Base-by-base conservation (phyloP, 106 monocot species). In the Xerophyta viscosa region DNA sequence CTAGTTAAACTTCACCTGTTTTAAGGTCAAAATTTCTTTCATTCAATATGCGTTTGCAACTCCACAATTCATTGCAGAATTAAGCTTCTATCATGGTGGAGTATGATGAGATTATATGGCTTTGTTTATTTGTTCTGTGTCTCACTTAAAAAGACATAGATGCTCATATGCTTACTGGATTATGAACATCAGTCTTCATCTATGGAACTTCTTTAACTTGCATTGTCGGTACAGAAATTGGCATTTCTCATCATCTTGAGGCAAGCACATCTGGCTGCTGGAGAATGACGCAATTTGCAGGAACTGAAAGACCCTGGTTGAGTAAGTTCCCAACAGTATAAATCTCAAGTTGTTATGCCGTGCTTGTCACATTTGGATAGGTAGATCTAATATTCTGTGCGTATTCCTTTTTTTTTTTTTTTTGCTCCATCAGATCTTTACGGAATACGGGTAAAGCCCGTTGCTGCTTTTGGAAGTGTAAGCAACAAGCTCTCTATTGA, bases 301-400 rank as follows among this genome's bases (percentile, higher is more conserved):
- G 69, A 70, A 76, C 75, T 62, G 74, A 94, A 44, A 74, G 93
- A 65, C 93, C 93, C 6, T 94, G 93, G 93, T 46, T 83, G 52
- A 84, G 93, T 94, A 83, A 71, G 83, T 67, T 6, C 20, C 20
- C 24, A 10, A 28, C 23, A 12, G 9, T 27, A 1, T 28, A 21
- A 19, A 8, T 12, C 8, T 30, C 13, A 7, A 7, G 6, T 31
- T 13, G 3, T 9, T 26, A 25, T 51, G 5, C 0, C 13, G n/a
- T 6, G 6, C 45, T 54, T 43, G 6, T 62, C 1, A 1, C 8
- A 15, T n/a, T 46, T 31, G 2, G 8, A 6, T 55, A 28, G 54
- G 1, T 8, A 6, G 33, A 5, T 11, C 33, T 36, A 36, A 36
- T 6, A 6, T 36, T 36, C 33, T 36, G 5, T 36, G 11, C 33